Base-by-base conservation (phyloP, 2,329 filamentous ascomycete species). In the Pseudogymnoascus sp. region DNA sequence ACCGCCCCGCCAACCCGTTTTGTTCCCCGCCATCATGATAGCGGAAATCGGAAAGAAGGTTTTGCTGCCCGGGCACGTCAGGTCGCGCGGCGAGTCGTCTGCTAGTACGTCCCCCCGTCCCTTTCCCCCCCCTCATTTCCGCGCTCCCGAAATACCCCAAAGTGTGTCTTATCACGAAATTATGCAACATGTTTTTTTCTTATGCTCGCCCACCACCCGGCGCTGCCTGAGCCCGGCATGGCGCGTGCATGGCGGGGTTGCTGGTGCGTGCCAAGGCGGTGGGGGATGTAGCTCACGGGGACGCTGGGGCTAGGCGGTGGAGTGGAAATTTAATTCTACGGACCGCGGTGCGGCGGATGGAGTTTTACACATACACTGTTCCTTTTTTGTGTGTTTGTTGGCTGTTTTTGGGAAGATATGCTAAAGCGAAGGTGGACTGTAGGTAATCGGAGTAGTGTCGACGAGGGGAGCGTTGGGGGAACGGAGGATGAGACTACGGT, bases 401-500 rank as follows among this genome's bases (percentile, higher is more conserved):
- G n/a, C n/a, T n/a, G n/a, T n/a, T n/a, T n/a, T n/a, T n/a, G n/a
- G n/a, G n/a, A n/a, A n/a, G 21, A 36, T 4, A 61, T 61, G 57
- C 57, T 61, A 37, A 61, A 10, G 36, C 57, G 57, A n/a, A 13
- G 57, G 11, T 61, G 57, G 36, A 61, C 51, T 62, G 65, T 70
- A 81, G 80, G 79, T 71, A 77, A 75, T 71, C 76, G 78, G 60
- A 73, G 71, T 21, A 73, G 72, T 28, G 65, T 72, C 57, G 73
- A 75, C 23, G 73, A 75, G 43, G 65, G 66, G 13, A 70, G 73
- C 70, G 63, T 54, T 19, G 80, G 78, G 10, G 76, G 77, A 65
- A 78, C 80, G 66, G 88, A 92, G 71, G 83, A 85, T 69, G 91
- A 96, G 72, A 92, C 92, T 73, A 88, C 86, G 64, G 84, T 93